These are phyloP conservation scores for Naganishia friedmannii DNA, from an alignment of 768 basidiomycete species.

Conservation along the genomic window DNA sequence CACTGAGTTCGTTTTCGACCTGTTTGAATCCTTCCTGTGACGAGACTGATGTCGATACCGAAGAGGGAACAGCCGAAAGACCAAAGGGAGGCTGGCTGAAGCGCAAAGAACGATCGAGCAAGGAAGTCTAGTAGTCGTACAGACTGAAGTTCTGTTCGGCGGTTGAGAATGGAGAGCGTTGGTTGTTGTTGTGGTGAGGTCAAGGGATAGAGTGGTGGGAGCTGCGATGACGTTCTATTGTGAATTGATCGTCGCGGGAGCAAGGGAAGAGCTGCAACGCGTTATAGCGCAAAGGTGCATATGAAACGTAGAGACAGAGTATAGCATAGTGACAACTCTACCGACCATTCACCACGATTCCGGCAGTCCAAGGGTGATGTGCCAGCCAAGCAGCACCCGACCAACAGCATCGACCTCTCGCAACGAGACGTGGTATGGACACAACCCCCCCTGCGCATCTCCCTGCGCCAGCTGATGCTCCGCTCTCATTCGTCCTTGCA, in stretches of 20 bases:
- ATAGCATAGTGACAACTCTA: not conserved
- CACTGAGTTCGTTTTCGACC: no score
- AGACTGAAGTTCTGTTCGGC: not conserved
- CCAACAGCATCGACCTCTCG: not conserved
- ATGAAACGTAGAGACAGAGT: not conserved
- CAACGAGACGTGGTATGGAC: not conserved
- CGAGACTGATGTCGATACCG: no score
- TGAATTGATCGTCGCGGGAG: not conserved
- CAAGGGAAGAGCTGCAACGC: not conserved
- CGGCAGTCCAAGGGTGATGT: not conserved
- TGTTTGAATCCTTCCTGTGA: no score
- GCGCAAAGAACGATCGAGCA: not conserved
- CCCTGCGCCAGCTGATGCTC: conserved; percentile 18
- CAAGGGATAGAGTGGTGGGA: not conserved
- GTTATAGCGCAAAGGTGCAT: not conserved
- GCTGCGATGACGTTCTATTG: not conserved
- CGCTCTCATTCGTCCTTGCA: conserved; percentile 23
- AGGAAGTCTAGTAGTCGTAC: not conserved
- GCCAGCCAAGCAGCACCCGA: conserved; percentile 1
- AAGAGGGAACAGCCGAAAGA: no score
- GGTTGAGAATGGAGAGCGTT: not conserved
- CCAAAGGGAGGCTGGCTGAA: not conserved
- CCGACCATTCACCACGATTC: not conserved
- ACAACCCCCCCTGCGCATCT: not conserved
- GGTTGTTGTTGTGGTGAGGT: not conserved